Base-by-base conservation (phyloP, 495 filamentous ascomycete genomes). In the Aspergillus homomorphus region DNA sequence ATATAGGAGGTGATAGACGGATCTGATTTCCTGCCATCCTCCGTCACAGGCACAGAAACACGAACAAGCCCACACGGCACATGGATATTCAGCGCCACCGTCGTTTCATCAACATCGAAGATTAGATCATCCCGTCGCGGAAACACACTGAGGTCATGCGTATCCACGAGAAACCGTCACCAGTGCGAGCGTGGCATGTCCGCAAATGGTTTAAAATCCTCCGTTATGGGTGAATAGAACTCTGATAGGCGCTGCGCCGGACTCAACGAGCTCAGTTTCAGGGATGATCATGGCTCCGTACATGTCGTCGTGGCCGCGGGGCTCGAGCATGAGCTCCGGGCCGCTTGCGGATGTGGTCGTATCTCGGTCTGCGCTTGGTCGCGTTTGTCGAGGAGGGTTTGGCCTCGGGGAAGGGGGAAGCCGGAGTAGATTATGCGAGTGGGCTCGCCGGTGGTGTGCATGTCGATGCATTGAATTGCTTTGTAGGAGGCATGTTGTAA, bases 131-230 rank as follows among this genome's bases (percentile, higher is more conserved):
- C 44, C n/a, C 68, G 54, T 4, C 44, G 30, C 3, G 67, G 69
- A 28, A 72, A 72, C 14, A 68, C 61, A 6, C 15, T 50, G 21
- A 28, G 16, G 41, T 70, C 68, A 48, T 63, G 58, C 12, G 61
- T 67, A 51, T 72, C 67, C 23, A 69, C 62, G 1, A 67, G 41
- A 53, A 75, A 73, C 2, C 73, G 62, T 0, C 73, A n/a, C 73
- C 26, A 74, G 45, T 1, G 69, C 73, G 51, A 75, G 68, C 9
- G 73, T 73, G 12, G 71, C 73, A 64, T 75, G 73, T 59, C 87
- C 86, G 59, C 87, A 89, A 61, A 96, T 90, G 3, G 85, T 87
- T 18, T 84, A 82, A 66, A 91, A 96, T 19, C 90, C 92, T 45
- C 88, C 88, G 46, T 92, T 86, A 52, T 89, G 67, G 81, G 61